Evolutionary conservation across 495 filamentous ascomycete genomes (phyloP).

Genomic region (Diplogelasinospora grovesii): DNA sequence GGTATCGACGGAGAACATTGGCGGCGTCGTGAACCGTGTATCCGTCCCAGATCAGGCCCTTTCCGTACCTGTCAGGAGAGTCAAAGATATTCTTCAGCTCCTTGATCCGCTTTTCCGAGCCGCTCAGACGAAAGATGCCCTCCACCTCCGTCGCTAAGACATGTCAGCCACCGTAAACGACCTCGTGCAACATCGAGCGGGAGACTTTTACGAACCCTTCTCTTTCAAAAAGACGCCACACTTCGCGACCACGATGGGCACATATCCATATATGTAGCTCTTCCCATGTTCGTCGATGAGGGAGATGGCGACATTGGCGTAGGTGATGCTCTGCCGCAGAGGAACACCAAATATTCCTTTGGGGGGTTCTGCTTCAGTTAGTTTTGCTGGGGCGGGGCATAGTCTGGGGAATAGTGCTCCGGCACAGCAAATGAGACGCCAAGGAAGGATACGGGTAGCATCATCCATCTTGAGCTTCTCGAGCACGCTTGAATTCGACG

Average conservation of each 20-base stretch:
- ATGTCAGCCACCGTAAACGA: no score
- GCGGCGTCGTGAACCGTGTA: slow-evolving; percentile 99
- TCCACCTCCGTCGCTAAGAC: slow-evolving; percentile 76
- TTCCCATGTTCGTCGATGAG: slow-evolving; percentile 83
- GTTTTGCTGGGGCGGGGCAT: slow-evolving; percentile 8
- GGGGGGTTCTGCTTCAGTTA: slow-evolving; percentile 31
- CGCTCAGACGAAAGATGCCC: slow-evolving; percentile 93
- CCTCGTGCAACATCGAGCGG: neutral
- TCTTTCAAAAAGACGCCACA: slow-evolving; percentile 98
- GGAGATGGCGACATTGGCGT: slow-evolving; percentile 97
- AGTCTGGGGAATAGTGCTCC: slow-evolving; percentile 7
- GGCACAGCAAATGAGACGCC: slow-evolving; percentile 9
- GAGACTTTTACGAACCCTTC: slow-evolving; percentile 61
- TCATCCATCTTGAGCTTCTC: slow-evolving; percentile 14
- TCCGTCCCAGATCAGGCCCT: slow-evolving; percentile 92
- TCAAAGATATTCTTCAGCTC: slow-evolving; percentile 88
- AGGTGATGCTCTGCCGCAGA: slow-evolving; percentile 88
- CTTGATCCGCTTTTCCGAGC: slow-evolving; percentile 97
- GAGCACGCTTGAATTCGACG: slow-evolving; percentile 4
- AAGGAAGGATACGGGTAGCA: slow-evolving; percentile 15
- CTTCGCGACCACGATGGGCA: slow-evolving; percentile 97
- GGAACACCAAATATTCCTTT: slow-evolving; percentile 87
- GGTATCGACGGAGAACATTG: slow-evolving; percentile 89
- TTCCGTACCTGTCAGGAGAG: slow-evolving; percentile 92
- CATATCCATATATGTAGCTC: slow-evolving; percentile 97